A percentile compares a stretch with the other conserved stretches of the same genome.
These are phyloP conservation scores for Acanthamoeba lugdunensis DNA, from an alignment of 208 protist genomes.

Conservation along the genomic window DNA sequence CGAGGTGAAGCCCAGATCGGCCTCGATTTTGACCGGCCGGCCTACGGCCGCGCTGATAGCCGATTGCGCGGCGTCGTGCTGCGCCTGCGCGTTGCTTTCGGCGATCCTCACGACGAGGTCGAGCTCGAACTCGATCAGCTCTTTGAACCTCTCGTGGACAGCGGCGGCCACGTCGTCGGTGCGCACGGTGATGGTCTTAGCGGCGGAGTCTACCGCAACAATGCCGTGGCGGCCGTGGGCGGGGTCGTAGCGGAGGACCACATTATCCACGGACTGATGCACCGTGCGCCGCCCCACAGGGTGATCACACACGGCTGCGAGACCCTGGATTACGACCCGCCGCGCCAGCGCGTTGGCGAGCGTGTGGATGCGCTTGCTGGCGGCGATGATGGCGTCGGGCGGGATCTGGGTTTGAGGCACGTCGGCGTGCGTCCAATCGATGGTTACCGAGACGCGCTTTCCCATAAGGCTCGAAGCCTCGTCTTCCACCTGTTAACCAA, in stretches of 20 bases:
- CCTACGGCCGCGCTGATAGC: background rate
- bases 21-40: background rate
- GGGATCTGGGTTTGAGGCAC: background rate
- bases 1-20: background rate
- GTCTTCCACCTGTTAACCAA: background rate
- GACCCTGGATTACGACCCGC: background rate
- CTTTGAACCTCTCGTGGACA: background rate
- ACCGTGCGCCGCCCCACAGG: background rate
- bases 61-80: background rate
- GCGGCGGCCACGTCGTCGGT: background rate
- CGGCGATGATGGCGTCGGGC: background rate
- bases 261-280: background rate
- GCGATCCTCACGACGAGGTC: slow-evolving; percentile 11
- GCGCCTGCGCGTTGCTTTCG: background rate
- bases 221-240: background rate
- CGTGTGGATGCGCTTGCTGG: background rate
- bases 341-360: background rate
- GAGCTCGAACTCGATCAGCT: slow-evolving; percentile 1
- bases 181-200: background rate
- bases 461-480: background rate
- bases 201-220: background rate
- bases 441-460: background rate
- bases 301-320: background rate
- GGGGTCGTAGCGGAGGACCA: slow-evolving; percentile 6
- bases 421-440: background rate